These are phyloP conservation scores for Amborella trichopoda DNA, from an alignment of 164 flowering plant species.

Conservation along the genomic window DNA sequence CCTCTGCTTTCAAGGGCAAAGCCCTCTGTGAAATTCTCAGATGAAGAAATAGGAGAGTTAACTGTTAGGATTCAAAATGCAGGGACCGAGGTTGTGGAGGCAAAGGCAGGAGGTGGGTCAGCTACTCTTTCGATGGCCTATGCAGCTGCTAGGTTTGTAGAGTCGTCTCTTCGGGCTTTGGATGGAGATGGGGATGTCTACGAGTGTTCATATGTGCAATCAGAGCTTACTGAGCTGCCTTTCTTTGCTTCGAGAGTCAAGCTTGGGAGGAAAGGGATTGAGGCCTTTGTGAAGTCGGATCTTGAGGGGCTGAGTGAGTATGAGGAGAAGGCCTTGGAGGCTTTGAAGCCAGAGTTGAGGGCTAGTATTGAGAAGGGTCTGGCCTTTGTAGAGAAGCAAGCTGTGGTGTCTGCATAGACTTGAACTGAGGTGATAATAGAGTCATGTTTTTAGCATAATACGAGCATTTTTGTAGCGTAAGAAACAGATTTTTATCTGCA, in stretches of 20 bases:
- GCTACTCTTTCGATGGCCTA: constrained; percentile 12
- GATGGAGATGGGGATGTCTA: constrained; percentile 10
- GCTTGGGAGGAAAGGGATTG: constrained; percentile 10
- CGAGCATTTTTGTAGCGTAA: too few relatives aligned
- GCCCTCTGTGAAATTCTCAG: constrained; percentile 5
- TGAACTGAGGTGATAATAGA: not conserved
- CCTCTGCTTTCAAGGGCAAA: constrained; percentile 8
- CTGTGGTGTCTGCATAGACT: not conserved
- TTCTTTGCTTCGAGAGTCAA: constrained; percentile 11
- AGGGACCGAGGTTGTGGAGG: constrained; percentile 11
- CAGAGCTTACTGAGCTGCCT: constrained; percentile 6
- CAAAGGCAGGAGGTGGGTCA: constrained; percentile 11
- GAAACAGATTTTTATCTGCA: too few relatives aligned
- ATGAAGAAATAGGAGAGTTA: constrained; percentile 7
- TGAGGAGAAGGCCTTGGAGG: constrained; percentile 6
- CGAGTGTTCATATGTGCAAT: constrained; percentile 5
- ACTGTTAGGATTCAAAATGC: constrained; percentile 12
- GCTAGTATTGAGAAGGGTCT: constrained; percentile 14
- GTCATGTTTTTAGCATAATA: too few relatives aligned
- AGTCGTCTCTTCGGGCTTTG: constrained; percentile 8
- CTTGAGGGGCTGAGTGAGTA: constrained; percentile 10
- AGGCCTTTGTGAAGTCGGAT: constrained; percentile 7
- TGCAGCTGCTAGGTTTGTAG: constrained; percentile 12
- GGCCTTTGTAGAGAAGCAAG: constrained; percentile 9
- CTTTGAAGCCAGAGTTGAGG: constrained; percentile 11